A percentile compares a stretch with the other conserved stretches of the same genome.
Conservation (phyloP, 495 filamentous ascomycete species). For the Elaphomyces granulatus region DNA sequence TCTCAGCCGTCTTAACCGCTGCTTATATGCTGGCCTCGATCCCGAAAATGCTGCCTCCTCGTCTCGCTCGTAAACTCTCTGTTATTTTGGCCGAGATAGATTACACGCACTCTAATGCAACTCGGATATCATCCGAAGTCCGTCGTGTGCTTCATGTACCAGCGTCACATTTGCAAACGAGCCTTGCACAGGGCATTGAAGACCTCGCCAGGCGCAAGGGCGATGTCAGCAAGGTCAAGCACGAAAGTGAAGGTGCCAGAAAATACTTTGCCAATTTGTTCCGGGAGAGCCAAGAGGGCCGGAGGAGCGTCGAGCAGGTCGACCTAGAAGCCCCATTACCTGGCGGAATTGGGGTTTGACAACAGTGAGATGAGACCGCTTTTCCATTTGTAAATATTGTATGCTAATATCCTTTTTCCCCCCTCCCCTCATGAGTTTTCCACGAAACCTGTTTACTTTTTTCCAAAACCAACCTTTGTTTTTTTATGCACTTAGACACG, state of each 20-base stretch:
- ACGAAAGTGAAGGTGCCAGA: conserved; percentile 59
- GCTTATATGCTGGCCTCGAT: conserved; percentile 75
- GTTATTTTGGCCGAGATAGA: conserved; percentile 64
- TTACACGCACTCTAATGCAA: conserved; percentile 80
- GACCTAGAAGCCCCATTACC: conserved; percentile 56
- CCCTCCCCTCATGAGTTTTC: too few species aligned
- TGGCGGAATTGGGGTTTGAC: conserved; percentile 10
- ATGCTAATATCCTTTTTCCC: too few species aligned
- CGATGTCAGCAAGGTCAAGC: conserved; percentile 60
- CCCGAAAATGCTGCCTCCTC: conserved; percentile 73
- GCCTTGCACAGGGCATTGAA: conserved; percentile 68
- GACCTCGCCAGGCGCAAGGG: conserved; percentile 61
- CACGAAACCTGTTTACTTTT: too few species aligned
- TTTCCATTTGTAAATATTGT: too few species aligned
- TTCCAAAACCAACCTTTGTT: too few species aligned
- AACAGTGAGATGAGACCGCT: too few species aligned
- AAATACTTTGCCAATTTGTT: conserved; percentile 85
- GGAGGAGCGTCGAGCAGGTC: conserved; percentile 56
- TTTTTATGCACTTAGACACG: too few species aligned
- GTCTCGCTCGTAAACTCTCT: conserved; percentile 73
- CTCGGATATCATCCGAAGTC: conserved; percentile 66
- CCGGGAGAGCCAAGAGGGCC: conserved; percentile 55
- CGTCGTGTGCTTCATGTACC: conserved; percentile 78
- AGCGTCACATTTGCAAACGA: conserved; percentile 63
- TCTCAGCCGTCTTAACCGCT: conserved; percentile 50